Conservation (phyloP, 169 alveolate species). For the Babesia microti region DNA sequence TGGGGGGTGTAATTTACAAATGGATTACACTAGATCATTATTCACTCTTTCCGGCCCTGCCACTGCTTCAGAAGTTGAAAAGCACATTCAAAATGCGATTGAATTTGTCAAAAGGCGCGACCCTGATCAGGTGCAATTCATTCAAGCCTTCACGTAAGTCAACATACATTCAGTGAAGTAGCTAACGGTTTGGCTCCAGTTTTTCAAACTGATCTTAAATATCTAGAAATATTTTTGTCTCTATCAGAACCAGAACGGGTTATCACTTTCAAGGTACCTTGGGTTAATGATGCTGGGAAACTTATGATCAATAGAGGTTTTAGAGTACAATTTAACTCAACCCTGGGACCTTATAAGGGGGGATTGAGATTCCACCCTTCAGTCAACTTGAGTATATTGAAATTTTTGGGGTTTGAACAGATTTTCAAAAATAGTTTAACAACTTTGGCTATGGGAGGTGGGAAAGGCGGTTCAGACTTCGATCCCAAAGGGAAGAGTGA, state of each 20-base stretch:
- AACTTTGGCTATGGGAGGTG: conserved; percentile 70
- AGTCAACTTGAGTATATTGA: conserved; percentile 64
- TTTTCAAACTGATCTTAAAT: conserved; percentile 47
- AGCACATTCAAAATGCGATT: conserved; percentile 24
- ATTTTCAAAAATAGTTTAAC: conserved; percentile 72
- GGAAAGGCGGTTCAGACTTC: conserved; percentile 76
- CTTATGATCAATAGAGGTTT: conserved; percentile 63
- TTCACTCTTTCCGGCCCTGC: no score
- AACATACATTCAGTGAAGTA: conserved; percentile 20
- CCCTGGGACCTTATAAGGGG: conserved; percentile 73
- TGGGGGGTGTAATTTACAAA: no score
- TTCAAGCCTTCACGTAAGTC: conserved; percentile 47
- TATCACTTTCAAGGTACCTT: conserved; percentile 54
- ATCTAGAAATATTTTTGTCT: conserved; percentile 48
- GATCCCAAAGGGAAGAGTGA: conserved; percentile 76
- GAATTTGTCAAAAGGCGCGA: conserved; percentile 30
- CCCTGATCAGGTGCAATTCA: conserved; percentile 36
- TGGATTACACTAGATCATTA: no score
- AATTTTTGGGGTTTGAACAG: conserved; percentile 76
- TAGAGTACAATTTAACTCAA: conserved; percentile 67
- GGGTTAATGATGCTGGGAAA: conserved; percentile 65
- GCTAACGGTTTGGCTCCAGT: conserved; percentile 43
- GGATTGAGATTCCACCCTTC: conserved; percentile 74
- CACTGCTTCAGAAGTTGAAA: no score
- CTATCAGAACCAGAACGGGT: conserved; percentile 64